These are phyloP conservation scores for Eutrema salsugineum DNA, from an alignment of 441 rosid species.

Conservation along the genomic window DNA sequence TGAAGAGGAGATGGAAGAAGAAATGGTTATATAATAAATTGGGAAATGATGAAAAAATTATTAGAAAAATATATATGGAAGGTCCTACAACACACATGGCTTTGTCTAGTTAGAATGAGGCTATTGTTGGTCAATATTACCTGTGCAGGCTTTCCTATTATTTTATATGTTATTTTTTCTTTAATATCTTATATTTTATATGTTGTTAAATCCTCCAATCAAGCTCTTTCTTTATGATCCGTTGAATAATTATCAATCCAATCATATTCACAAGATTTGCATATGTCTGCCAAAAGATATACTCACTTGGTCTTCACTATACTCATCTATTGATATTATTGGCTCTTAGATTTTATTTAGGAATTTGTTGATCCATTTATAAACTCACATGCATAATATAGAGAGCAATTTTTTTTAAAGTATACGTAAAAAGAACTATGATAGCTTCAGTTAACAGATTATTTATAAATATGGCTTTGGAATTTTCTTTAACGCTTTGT, in stretches of 20 bases:
- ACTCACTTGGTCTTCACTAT: slow-evolving; percentile 30
- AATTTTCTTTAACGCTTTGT: neutral
- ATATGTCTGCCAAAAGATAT: slow-evolving; percentile 36
- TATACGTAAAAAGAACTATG: neutral
- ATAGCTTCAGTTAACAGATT: slow-evolving; percentile 17
- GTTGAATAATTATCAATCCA: slow-evolving; percentile 32
- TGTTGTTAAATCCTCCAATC: slow-evolving; percentile 33
- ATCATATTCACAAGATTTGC: slow-evolving; percentile 37
- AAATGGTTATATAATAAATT: slow-evolving; percentile 56
- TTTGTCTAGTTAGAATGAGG: slow-evolving; percentile 71
- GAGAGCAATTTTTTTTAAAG: neutral
- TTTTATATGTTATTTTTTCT: slow-evolving; percentile 26
- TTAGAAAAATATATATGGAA: slow-evolving; percentile 25
- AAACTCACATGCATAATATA: slow-evolving; percentile 15
- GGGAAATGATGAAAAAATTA: slow-evolving; percentile 32
- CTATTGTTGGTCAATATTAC: slow-evolving; percentile 52
- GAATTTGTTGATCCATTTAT: slow-evolving; percentile 17
- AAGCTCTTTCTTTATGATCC: slow-evolving; percentile 30
- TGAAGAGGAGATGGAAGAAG: slow-evolving; percentile 22
- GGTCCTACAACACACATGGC: slow-evolving; percentile 89
- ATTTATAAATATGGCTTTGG: neutral
- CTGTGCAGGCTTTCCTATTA: slow-evolving; percentile 30
- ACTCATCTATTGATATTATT: slow-evolving; percentile 21
- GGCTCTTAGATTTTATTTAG: slow-evolving; percentile 28
- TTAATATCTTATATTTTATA: slow-evolving; percentile 20